Conservation (phyloP, 805 yeast genomes). For the Diddensiella santjacobensis region DNA sequence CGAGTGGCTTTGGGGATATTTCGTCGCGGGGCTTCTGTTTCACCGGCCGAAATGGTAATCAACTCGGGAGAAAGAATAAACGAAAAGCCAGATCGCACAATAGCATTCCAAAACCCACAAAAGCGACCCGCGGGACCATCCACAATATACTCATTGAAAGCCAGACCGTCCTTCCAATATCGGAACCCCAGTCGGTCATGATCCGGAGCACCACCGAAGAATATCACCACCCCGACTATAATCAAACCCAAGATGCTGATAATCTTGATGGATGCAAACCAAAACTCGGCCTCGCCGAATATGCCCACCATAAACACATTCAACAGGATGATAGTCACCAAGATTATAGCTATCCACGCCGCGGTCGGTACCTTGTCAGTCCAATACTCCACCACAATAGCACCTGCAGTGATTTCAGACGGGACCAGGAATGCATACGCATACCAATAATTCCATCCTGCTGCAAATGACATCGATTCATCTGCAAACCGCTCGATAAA, state of each 20-base stretch:
- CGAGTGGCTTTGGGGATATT: constrained; percentile 75
- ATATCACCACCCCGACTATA: constrained; percentile 48
- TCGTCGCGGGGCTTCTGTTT: constrained; percentile 71
- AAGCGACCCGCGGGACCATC: constrained; percentile 59
- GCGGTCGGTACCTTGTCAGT: constrained; percentile 47
- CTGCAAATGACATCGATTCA: constrained; percentile 54
- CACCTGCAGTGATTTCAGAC: constrained; percentile 42
- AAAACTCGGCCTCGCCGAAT: constrained; percentile 56
- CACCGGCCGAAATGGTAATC: constrained; percentile 84
- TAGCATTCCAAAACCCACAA: constrained; percentile 58
- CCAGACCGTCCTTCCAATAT: constrained; percentile 45
- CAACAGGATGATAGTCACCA: constrained; percentile 41
- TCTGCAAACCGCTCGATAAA: constrained; percentile 58
- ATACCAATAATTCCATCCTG: constrained; percentile 50
- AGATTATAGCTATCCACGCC: constrained; percentile 49
- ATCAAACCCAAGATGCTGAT: constrained; percentile 62
- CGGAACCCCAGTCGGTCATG: constrained; percentile 53
- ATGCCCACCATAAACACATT: constrained; percentile 50
- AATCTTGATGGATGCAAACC: constrained; percentile 61
- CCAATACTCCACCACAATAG: constrained; percentile 45
- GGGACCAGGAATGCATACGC: constrained; percentile 47
- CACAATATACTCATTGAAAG: constrained; percentile 48
- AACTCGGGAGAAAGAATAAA: constrained; percentile 77
- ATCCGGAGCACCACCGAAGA: constrained; percentile 52
- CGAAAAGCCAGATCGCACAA: constrained; percentile 67